phyloP scores from a whole-genome alignment of 257 asterid genomes.

The Capsicum chinense region DNA sequence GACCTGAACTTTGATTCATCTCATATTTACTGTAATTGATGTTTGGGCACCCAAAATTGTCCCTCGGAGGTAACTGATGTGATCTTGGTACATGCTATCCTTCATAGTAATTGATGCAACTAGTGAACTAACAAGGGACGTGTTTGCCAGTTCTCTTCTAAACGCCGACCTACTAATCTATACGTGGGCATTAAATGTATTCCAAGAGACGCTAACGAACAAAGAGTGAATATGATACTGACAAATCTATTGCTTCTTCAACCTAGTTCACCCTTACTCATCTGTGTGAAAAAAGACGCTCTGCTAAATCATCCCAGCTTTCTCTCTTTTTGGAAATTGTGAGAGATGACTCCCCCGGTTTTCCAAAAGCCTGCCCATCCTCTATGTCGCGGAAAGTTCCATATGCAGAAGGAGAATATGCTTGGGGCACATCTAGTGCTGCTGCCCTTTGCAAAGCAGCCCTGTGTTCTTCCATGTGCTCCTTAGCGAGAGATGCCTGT shows the following conservation, averaged over 20 bases:
- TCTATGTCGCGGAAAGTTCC: conserved; percentile 75
- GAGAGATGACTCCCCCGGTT: conserved; percentile 32
- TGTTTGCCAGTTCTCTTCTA: not conserved
- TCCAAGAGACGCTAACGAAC: not conserved
- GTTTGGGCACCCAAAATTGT: conserved; percentile 13
- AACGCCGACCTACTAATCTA: conserved; percentile 10
- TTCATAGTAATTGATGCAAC: not conserved
- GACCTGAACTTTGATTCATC: not conserved
- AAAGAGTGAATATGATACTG: conserved; percentile 7
- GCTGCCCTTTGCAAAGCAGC: conserved; percentile 87
- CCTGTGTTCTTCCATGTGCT: conserved; percentile 72
- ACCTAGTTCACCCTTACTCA: conserved; percentile 24
- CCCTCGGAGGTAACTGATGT: not conserved
- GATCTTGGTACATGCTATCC: not conserved
- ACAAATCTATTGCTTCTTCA: conserved; percentile 24
- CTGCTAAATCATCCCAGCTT: conserved; percentile 38
- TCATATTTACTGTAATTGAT: not conserved
- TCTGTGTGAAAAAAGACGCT: conserved; percentile 33
- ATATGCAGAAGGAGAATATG: conserved; percentile 65
- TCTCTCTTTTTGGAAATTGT: conserved; percentile 27
- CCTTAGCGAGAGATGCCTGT: conserved; percentile 67
- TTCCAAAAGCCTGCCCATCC: conserved; percentile 54
- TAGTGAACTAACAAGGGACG: not conserved
- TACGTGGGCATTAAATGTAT: conserved; percentile 17
- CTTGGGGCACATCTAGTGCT: conserved; percentile 75